Base-by-base conservation (phyloP, 2,329 filamentous ascomycete genomes). In the Myriosclerotinia duriaeana region DNA sequence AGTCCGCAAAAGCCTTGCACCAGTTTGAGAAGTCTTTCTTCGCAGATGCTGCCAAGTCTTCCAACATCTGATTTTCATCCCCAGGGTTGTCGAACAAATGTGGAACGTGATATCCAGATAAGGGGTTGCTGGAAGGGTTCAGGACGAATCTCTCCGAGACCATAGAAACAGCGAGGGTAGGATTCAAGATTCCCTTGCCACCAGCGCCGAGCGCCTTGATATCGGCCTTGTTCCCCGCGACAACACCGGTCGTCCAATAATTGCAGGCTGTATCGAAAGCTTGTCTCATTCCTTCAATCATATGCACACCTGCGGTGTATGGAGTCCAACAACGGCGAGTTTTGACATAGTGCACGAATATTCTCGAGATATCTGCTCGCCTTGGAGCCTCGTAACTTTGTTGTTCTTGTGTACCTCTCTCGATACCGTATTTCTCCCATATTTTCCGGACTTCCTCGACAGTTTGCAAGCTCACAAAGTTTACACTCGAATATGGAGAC, bases 361-460 rank as follows among this genome's bases (percentile, higher is more conserved):
- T 60, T 9, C 36, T n/a, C 20, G 17, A 60, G 12, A 50, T 38
- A 5, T 60, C 17, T 34, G 6, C 2, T 53, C 42, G 26, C n/a
- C 26, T 60, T 17, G 56, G 20, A 9, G 56, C 56, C 42, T 60
- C 58, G 36, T 48, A 48, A 15, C 9, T 48, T 17, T 48, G 11
- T 26, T 60, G 58, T 11, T n/a, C 42, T 26, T 48, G 17, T 50
- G 42, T 8, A 12, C 58, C 48, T 50, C 62, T 58, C 52, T 56
- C 4, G 5, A 58, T 34, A 48, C 26, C 17, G 20, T 65, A 65
- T 26, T 50, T 38, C 17, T 53, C 34, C 52, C 53, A 65, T 26
- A 65, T 38, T 20, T 50, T 58, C 53, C 62, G 36, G 14, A 65
- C 30, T 22, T 48, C 62, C 2, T 58, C 50, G 30, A 58, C 30